Conservation (phyloP, 2,329 filamentous ascomycete genomes). For the Aspergillus transmontanensis region DNA sequence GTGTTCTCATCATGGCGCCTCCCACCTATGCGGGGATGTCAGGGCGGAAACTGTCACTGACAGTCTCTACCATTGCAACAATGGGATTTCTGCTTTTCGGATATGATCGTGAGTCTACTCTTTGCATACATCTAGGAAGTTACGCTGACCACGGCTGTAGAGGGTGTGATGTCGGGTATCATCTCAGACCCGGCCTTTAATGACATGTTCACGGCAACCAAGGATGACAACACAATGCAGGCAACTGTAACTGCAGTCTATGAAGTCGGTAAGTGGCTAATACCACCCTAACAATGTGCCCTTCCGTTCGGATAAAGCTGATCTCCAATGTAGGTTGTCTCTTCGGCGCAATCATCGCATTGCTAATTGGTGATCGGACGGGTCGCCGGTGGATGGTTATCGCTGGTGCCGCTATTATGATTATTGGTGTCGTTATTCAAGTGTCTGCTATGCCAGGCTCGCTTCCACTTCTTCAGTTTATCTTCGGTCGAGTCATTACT, state of each 20-base stretch:
- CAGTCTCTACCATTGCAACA: slow-evolving; percentile 63
- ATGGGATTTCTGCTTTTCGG: slow-evolving; percentile 64
- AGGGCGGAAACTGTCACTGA: slow-evolving; percentile 58
- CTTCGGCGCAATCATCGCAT: slow-evolving; percentile 18
- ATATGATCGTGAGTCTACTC: slow-evolving; percentile 51
- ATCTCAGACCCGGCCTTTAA: slow-evolving; percentile 16
- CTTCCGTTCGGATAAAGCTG: neutral
- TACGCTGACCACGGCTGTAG: neutral
- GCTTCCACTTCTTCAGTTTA: slow-evolving; percentile 21
- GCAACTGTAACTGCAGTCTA: slow-evolving; percentile 17
- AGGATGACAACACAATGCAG: slow-evolving; percentile 13
- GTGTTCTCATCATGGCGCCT: slow-evolving; percentile 46
- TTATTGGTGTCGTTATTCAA: slow-evolving; percentile 20
- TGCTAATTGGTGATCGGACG: slow-evolving; percentile 18
- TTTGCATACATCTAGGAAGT: neutral
- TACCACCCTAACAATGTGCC: neutral
- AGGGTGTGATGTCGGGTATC: slow-evolving; percentile 18
- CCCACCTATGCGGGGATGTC: slow-evolving; percentile 60
- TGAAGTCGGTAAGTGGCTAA: slow-evolving; percentile 10
- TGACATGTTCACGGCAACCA: slow-evolving; percentile 15
- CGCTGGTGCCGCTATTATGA: slow-evolving; percentile 20
- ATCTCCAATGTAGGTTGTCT: slow-evolving; percentile 10
- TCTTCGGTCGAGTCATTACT: slow-evolving; percentile 24
- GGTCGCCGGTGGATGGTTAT: slow-evolving; percentile 21
- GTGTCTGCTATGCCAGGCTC: slow-evolving; percentile 18